These are phyloP conservation scores for Curvularia sp. DNA, from an alignment of 2,329 filamentous ascomycete species.

Conservation along the genomic window DNA sequence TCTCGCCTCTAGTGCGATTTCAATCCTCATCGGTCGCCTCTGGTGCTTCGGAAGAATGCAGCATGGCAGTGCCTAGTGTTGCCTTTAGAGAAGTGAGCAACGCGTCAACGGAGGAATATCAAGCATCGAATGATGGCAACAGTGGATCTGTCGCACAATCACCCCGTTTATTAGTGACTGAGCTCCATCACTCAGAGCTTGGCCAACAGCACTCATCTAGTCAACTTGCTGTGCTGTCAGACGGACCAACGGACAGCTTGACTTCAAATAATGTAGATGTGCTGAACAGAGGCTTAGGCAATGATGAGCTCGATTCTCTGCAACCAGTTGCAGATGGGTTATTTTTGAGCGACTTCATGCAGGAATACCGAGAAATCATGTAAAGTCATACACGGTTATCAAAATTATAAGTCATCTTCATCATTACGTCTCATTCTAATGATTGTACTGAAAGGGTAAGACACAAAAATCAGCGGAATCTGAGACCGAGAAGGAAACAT, in stretches of 20 bases:
- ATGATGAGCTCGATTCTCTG: not conserved
- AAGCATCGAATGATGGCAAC: not conserved
- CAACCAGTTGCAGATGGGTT: not conserved
- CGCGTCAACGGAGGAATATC: slow-evolving; percentile 1
- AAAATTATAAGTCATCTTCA: slow-evolving; percentile 1
- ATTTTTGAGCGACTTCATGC: slow-evolving; percentile 8
- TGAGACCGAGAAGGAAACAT: slow-evolving; percentile 1
- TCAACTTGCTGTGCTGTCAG: not conserved
- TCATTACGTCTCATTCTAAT: not conserved
- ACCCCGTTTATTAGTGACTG: not conserved
- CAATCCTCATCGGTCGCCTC: not conserved
- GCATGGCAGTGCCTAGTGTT: not conserved
- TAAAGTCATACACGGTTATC: not conserved
- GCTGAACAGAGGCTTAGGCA: not conserved
- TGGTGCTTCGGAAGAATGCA: not conserved
- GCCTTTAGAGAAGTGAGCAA: slow-evolving; percentile 3
- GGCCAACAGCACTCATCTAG: not conserved
- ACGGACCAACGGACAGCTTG: not conserved
- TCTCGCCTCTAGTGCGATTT: not conserved
- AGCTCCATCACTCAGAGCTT: not conserved
- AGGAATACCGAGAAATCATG: slow-evolving; percentile 7
- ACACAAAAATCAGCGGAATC: slow-evolving; percentile 4
- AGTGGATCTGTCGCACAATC: not conserved
- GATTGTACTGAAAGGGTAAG: not conserved
- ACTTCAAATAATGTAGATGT: not conserved